Percentiles rank a stretch among this genome's conserved stretches.
phyloP scores from a whole-genome alignment of 495 filamentous ascomycete genomes.

The Aspergillus carlsbadensis region DNA sequence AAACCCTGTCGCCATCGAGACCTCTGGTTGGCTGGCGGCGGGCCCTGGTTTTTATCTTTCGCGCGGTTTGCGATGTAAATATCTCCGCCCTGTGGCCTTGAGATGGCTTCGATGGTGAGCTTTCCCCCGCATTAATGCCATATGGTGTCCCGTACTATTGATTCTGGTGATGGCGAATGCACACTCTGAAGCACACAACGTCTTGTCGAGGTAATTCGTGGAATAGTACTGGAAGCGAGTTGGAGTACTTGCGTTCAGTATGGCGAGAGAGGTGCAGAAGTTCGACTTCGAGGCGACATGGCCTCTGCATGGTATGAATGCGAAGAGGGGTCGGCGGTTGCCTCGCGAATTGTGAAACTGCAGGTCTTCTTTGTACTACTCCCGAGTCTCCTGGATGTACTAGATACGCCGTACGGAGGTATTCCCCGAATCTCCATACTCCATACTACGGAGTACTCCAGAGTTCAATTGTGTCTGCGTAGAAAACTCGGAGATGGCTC shows the following conservation, averaged over 20 bases:
- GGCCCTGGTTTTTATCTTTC: slow-evolving; percentile 6
- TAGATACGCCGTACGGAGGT: too few relatives aligned
- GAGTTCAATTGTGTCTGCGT: too few relatives aligned
- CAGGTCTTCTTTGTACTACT: too few relatives aligned
- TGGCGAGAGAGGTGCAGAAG: too few relatives aligned
- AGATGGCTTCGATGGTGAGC: background rate
- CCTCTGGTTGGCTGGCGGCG: slow-evolving; percentile 6
- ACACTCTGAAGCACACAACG: background rate
- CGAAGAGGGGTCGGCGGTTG: background rate
- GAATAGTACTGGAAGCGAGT: too few relatives aligned
- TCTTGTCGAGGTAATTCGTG: too few relatives aligned
- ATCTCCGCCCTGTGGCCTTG: background rate
- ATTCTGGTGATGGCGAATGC: slow-evolving; percentile 2
- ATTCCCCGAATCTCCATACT: too few relatives aligned
- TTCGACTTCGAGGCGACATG: too few relatives aligned
- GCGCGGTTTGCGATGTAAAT: slow-evolving; percentile 16
- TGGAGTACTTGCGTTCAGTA: too few relatives aligned
- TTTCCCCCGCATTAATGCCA: slow-evolving; percentile 6
- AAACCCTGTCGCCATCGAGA: background rate
- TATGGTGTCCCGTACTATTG: background rate
- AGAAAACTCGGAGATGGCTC: background rate
- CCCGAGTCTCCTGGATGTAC: too few relatives aligned
- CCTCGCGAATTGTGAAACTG: too few relatives aligned
- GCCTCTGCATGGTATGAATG: background rate
- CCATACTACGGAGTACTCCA: too few relatives aligned